Base-by-base conservation (phyloP, 192 early-diverging fungal species). In the Coemansia pectinata region DNA sequence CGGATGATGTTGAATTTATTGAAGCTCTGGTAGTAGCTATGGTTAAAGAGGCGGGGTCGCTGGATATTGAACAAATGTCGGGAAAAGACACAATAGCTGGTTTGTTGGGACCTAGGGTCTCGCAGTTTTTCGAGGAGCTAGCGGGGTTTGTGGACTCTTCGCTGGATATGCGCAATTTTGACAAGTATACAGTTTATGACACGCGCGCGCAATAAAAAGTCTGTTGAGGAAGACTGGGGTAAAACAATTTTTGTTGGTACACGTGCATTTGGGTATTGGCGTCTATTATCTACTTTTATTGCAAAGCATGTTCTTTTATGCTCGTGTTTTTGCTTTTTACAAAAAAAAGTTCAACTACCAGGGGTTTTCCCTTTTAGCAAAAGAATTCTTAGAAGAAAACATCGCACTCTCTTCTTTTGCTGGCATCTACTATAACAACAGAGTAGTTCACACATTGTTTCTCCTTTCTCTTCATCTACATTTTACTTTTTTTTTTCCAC, bases 101-200 rank as follows among this genome's bases (percentile, higher is more conserved):
- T 1, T 14, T 79, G 1, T 38, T 81, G 59, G 71, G 71, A 14
- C 14, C 45, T n/a, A 66, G 52, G 1, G 38, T 58, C 1, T 11
- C 19, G 14, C 21, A 66, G 60, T 81, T 81, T 60, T 55, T 76
- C 9, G 36, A 62, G 6, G 79, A 81, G 57, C 52, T 81, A 21
- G 36, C 39, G 1, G 69, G 66, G 2, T 81, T 81, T 66, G 21
- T 69, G 3, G 66, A 81, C 34, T 76, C 78, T 2, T 42, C 69
- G 3, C 58, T 81, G 17, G 70, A 72, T 17, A 76, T 81, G 29
- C 50, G 38, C 9, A 66, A 25, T n/a, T 81, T 76, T 40, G 79
- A 81, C 38, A 55, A 66, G 42, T 76, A 72, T 50, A 33, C 55
- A 12, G 74, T 58, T 5, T 81, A 81, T 33, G 62, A 70, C 11